Conservation (phyloP, 495 filamentous ascomycete genomes). For the Aspergillus ostianus region DNA sequence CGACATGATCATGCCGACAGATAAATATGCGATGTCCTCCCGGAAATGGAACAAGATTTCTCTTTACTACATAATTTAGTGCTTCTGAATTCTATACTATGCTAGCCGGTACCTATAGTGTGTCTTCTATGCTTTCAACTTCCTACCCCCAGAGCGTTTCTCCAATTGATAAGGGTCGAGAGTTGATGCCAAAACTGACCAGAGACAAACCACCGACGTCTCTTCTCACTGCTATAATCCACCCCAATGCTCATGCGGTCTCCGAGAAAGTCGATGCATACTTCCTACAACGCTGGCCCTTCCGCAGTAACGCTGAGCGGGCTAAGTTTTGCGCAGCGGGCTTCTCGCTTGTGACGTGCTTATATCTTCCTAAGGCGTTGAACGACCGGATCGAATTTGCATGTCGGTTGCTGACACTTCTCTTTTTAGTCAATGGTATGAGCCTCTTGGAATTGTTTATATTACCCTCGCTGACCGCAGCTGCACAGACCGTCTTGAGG, state of each 20-base stretch:
- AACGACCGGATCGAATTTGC: conserved; percentile 35
- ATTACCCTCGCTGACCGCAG: background rate
- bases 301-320: conserved; percentile 19
- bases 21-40: no score
- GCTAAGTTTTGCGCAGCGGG: conserved; percentile 34
- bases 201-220: no score
- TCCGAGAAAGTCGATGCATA: conserved; percentile 27
- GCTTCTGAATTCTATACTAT: no score
- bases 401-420: conserved; percentile 30
- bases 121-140: no score
- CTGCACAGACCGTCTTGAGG: conserved; percentile 32
- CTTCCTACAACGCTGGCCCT: conserved; percentile 40
- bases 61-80: no score
- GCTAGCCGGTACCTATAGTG: no score
- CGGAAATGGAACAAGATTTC: no score
- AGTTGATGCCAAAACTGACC: no score
- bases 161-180: no score
- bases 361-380: conserved; percentile 34
- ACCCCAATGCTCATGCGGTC: background rate
- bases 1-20: no score
- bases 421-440: conserved; percentile 39
- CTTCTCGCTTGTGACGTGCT: conserved; percentile 33
- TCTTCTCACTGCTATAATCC: background rate
- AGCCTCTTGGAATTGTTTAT: background rate
- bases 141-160: no score